Evolutionary conservation across 257 asterid genomes (phyloP), one percentile per base, ranked within the genome.

Genomic region (Leptodermis oblonga): DNA sequence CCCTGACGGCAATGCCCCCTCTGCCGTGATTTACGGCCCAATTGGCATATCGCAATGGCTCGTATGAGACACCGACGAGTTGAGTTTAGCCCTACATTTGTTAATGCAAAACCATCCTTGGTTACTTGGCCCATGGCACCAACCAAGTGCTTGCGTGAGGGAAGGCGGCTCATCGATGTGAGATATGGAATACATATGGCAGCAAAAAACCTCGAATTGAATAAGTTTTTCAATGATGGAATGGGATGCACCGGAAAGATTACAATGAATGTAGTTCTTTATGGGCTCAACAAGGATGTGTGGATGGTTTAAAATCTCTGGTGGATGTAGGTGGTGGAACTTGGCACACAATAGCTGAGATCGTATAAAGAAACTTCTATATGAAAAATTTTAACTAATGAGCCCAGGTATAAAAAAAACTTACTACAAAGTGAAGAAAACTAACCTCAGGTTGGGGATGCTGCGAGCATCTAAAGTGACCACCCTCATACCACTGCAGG

Each of bases 301-400:
- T 45, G 62, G 62, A 36, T 18, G 25, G 66, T 20, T 11, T 67
- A 22, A 26, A 51, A 17, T 49, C 71, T 2, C 28, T 67, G 7
- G 71, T 67, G 62, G 71, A 67, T 46, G 71, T 67, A 0, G 71
- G 71, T 0, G 71, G 71, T 28, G 71, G 71, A 23, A 67, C 42
- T n/a, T 60, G 71, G 1, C 45, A 9, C 17, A 33, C 61, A 36
- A 51, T 67, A n/a, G 71, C 71, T 8, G 59, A 67, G 46, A 67
- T 67, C 20, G 71, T 67, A 14, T 7, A 42, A 14, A 42, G 48
- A 7, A 7, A 42, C 13, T 14, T 14, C 7, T 14, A 42, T 42
- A 42, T 42, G 13, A 42, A 4, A 42, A 14, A 1, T 1, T 42
- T 42, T 1, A 42, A 42, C 3, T 42, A n/a, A n/a, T n/a, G n/a